phyloP scores from a whole-genome alignment of 2,329 filamentous ascomycete genomes.

The Colletotrichum lindemuthianum region DNA sequence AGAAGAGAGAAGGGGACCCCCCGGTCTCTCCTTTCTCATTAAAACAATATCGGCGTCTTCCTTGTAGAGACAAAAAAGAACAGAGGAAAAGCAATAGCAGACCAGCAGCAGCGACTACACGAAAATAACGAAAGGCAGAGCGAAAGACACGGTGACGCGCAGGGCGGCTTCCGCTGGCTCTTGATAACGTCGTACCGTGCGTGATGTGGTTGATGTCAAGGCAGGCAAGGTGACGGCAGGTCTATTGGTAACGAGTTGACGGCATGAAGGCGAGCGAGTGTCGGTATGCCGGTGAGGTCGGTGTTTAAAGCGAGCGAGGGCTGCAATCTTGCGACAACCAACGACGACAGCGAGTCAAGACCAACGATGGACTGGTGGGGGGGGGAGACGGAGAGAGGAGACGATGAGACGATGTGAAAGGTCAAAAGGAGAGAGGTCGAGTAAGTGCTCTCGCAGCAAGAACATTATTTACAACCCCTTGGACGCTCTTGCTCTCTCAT shows the following conservation, averaged over 20 bases:
- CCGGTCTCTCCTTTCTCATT: constrained; percentile 32
- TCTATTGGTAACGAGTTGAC: neutral
- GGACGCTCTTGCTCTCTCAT: neutral
- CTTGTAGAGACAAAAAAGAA: constrained; percentile 22
- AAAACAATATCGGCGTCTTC: constrained; percentile 14
- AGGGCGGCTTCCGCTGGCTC: too few relatives aligned
- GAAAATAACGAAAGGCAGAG: too few relatives aligned
- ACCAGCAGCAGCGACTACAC: too few relatives aligned
- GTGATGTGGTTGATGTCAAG: neutral
- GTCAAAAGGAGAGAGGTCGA: neutral
- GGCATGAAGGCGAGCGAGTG: constrained; percentile 23
- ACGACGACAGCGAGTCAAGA: constrained; percentile 15
- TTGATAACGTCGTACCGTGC: neutral
- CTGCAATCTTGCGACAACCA: constrained; percentile 8
- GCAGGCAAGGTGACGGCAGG: neutral
- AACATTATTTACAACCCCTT: neutral
- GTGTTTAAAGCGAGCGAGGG: constrained; percentile 17
- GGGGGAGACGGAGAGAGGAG: neutral
- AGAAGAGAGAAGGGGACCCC: constrained; percentile 29
- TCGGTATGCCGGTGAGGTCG: constrained; percentile 12
- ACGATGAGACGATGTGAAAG: constrained; percentile 1
- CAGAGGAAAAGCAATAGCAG: constrained; percentile 14
- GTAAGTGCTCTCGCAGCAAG: constrained; percentile 17
- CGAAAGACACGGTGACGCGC: too few relatives aligned
- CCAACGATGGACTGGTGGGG: neutral